phyloP scores from a whole-genome alignment of 192 early-diverging fungal genomes.

The Pilaira anomala region DNA sequence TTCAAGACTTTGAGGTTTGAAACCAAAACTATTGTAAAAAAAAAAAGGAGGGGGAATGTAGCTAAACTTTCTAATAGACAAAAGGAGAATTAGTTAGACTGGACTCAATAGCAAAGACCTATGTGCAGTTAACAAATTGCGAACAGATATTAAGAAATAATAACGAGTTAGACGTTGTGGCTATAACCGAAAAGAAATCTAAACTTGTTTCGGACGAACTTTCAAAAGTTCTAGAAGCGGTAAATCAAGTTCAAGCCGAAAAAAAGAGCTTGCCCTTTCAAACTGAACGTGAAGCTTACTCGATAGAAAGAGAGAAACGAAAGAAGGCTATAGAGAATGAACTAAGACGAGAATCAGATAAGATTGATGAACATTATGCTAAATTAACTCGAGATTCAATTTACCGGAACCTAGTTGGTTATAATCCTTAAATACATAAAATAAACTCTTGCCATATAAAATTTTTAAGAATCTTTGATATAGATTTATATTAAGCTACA shows the following conservation, averaged over 20 bases:
- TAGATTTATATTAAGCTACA: too few relatives aligned
- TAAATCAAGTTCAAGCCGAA: not conserved
- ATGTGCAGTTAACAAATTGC: constrained; percentile 8
- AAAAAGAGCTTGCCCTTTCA: not conserved
- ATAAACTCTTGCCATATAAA: too few relatives aligned
- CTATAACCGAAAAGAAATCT: not conserved
- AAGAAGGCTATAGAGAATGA: constrained; percentile 5
- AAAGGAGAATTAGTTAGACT: not conserved
- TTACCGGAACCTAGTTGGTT: constrained; percentile 26
- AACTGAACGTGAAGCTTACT: not conserved
- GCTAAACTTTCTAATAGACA: not conserved
- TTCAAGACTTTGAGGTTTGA: constrained; percentile 2
- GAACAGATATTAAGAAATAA: not conserved
- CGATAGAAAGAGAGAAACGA: not conserved
- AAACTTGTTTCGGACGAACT: not conserved
- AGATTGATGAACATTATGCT: constrained; percentile 28
- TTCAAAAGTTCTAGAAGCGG: not conserved
- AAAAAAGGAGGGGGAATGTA: not conserved
- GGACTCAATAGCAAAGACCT: constrained; percentile 5
- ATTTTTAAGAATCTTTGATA: too few relatives aligned
- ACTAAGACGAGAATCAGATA: constrained; percentile 18
- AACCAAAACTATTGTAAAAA: not conserved
- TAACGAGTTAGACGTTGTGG: not conserved
- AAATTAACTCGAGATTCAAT: constrained; percentile 32
- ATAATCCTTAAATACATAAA: constrained; percentile 16